Conservation (phyloP, 371 early-diverging fungal genomes). For the Cokeromyces recurvatus region DNA sequence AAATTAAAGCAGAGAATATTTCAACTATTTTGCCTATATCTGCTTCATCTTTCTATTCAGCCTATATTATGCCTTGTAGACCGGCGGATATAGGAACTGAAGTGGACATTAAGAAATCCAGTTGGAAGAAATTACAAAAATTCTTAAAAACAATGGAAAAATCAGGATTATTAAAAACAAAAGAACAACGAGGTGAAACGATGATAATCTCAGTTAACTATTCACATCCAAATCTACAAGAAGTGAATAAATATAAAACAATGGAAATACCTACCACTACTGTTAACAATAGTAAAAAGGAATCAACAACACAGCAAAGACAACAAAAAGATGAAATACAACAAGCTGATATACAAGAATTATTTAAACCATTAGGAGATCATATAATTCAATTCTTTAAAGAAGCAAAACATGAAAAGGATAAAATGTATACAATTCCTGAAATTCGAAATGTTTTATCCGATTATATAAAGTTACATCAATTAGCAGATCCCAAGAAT, state of each 20-base stretch:
- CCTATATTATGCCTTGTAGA: conserved; percentile 59
- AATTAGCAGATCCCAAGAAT: conserved; percentile 54
- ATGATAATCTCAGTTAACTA: conserved; percentile 56
- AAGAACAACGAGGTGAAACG: conserved; percentile 64
- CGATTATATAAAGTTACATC: conserved; percentile 55
- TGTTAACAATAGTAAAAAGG: neutral
- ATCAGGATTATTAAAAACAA: conserved; percentile 59
- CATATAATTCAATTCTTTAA: conserved; percentile 47
- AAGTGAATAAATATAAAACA: conserved; percentile 27
- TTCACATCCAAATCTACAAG: conserved; percentile 41
- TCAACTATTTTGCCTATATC: conserved; percentile 54
- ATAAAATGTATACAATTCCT: conserved; percentile 45
- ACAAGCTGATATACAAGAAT: conserved; percentile 43
- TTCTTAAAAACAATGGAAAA: conserved; percentile 71
- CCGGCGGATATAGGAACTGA: conserved; percentile 48
- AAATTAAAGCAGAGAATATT: conserved; percentile 48
- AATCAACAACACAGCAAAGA: conserved; percentile 19
- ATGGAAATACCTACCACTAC: conserved; percentile 13
- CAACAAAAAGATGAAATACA: conserved; percentile 15
- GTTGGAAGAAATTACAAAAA: conserved; percentile 71
- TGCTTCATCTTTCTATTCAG: conserved; percentile 60
- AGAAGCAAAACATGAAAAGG: conserved; percentile 45
- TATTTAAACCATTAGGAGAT: conserved; percentile 48
- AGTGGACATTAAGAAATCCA: conserved; percentile 69
- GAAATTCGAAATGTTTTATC: conserved; percentile 53